phyloP scores from a whole-genome alignment of 2,329 filamentous ascomycete species.

The Calonectria multiphialidica region DNA sequence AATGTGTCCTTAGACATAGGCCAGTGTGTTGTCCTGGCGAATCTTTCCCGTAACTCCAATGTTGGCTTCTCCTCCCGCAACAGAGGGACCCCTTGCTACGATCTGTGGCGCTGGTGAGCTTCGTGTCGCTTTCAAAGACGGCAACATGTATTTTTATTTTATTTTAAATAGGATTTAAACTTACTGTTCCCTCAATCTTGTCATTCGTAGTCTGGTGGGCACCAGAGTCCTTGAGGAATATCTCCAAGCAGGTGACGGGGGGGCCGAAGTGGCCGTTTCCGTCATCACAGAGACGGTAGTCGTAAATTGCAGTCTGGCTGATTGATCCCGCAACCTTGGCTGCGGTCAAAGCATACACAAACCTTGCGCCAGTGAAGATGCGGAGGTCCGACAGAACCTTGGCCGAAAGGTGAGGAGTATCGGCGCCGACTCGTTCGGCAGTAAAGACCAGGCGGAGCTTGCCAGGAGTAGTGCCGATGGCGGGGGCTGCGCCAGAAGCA shows the following conservation, averaged over 20 bases:
- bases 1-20: slow-evolving; percentile 56
- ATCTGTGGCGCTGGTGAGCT: slow-evolving; percentile 62
- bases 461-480: slow-evolving; percentile 72
- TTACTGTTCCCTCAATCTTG: slow-evolving; percentile 72
- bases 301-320: slow-evolving; percentile 88
- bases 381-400: slow-evolving; percentile 83
- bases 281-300: slow-evolving; percentile 75
- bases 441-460: slow-evolving; percentile 86
- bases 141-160: neutral
- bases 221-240: slow-evolving; percentile 76
- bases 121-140: too few species aligned
- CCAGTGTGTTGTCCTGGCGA: slow-evolving; percentile 79
- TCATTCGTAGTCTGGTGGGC: slow-evolving; percentile 74
- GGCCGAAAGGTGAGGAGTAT: slow-evolving; percentile 74
- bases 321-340: slow-evolving; percentile 89
- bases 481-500: slow-evolving; percentile 68
- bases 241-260: slow-evolving; percentile 83
- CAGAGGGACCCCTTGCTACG: slow-evolving; percentile 78
- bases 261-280: slow-evolving; percentile 78
- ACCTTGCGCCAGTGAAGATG: slow-evolving; percentile 81
- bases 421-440: slow-evolving; percentile 77
- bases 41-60: slow-evolving; percentile 75
- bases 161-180: slow-evolving; percentile 38
- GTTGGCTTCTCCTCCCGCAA: slow-evolving; percentile 74
- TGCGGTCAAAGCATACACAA: slow-evolving; percentile 88